Base-by-base conservation (phyloP, 805 yeast genomes). In the Metschnikowia colocasiae region DNA sequence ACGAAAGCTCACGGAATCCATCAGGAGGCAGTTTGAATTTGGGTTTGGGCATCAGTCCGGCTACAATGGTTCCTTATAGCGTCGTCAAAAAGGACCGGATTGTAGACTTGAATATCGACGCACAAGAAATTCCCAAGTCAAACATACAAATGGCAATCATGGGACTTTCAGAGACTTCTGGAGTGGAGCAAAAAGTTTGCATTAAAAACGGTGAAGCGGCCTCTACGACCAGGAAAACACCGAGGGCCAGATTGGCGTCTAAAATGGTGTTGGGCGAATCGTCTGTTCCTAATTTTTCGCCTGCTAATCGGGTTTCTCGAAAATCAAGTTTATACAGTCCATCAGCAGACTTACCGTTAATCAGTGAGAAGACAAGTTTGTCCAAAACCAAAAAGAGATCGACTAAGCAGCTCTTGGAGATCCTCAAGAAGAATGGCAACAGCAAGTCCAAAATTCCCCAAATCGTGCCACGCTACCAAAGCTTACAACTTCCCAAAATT, bases 41-140 rank as follows among this genome's bases (percentile, higher is more conserved):
- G 22, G 69, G 71, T 7, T 54, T 59, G 6, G 71, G 71, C 0
- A 55, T 67, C 18, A 69, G 68, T 49, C 59, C 62, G 13, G 48
- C 63, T 3, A 49, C 64, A 0, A 49, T 55, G 12, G 63, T 64
- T 8, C 74, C 75, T 0, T 57, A 60, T 31, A 69, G 74, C 47
- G 60, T 67, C 7, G 53, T 56, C 30, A 66, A 65, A 34, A 56
- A 57, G 15, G 66, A 68, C 45, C 54, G 65, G n/a, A 58, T 69
- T 9, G 47, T 52, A 34, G 64, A 66, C 45, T 47, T 66, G 46
- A 42, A 42, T 23, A 35, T 51, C 16, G 54, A 51, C 22, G 27
- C 35, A 13, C 37, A 22, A 20, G 30, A 37, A 16, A 40, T 45
- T 16, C 54, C 52, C 9, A 42, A 37, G 31, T 20, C 38, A 22